Evolutionary conservation across 371 early-diverging fungal species (phyloP), one percentile per base, ranked within the genome.

Genomic region (Circinella minor): DNA sequence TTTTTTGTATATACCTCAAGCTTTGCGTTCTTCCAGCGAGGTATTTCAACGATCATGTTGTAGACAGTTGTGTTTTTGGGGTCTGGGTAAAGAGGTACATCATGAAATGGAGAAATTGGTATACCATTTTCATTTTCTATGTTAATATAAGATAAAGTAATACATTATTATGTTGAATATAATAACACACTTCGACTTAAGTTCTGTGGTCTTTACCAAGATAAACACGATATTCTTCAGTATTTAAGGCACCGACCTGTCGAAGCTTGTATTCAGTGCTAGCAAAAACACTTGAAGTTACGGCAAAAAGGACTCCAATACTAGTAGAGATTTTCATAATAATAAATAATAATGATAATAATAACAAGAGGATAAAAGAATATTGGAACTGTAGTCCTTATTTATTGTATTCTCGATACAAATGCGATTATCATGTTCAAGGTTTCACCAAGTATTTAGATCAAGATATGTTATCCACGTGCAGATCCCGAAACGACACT

Each of bases 21-120:
- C 90, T 99, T 99, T 73, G 98, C 99, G 84, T 99, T 99, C 75
- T 98, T 94, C 97, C 99, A 99, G 66, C 99, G 90, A 61, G 99
- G 99, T 64, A 99, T 97, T 82, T 99, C 99, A 55, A 99, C 97
- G 59, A 99, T 90, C 95, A 96, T 96, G 90, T 99, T 98, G 17
- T 59, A 62, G 7, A 69, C 55, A 7, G 55, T 55, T 17, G 54
- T 36, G 18, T 69, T 57, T 1, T 36, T 18, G 17, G 60, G 61
- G 27, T 63, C 63, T 10, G 69, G 69, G 39, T 63, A 57, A 17
- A 69, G 55, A n/a, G 69, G 69, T 3, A 69, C 55, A 38, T 69
- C 69, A 57, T 69, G 69, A 59, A 69, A 69, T 20, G 49, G 60
- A 15, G 69, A 69, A 13, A 69, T 69, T 9, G 69, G 69, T 11